A percentile compares a stretch with the other conserved stretches of the same genome.
Conservation (phyloP, 305 asterid genomes). For the Rubia occidens region DNA sequence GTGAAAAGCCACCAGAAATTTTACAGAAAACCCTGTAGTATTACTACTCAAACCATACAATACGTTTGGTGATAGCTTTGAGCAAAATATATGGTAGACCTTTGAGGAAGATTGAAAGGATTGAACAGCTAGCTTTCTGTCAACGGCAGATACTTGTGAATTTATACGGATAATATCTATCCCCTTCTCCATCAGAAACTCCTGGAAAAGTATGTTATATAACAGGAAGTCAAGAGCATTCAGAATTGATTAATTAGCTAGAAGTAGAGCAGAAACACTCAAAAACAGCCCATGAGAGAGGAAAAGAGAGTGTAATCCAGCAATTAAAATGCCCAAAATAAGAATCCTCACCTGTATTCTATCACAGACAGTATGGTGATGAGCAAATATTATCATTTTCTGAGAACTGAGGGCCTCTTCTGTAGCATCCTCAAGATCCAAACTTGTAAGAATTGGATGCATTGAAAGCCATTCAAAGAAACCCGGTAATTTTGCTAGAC, state of each 20-base stretch:
- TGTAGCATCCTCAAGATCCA: constrained; percentile 42
- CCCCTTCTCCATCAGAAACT: constrained; percentile 61
- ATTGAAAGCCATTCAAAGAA: constrained; percentile 88
- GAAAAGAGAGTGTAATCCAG: background rate
- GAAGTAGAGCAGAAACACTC: constrained; percentile 5
- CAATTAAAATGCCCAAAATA: constrained; percentile 7
- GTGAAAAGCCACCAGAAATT: background rate
- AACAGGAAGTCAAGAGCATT: background rate
- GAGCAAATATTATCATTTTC: constrained; percentile 95
- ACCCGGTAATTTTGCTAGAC: constrained; percentile 80
- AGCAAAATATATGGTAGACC: constrained; percentile 32
- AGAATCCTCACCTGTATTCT: constrained; percentile 60
- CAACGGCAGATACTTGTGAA: constrained; percentile 46
- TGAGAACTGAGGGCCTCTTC: constrained; percentile 50
- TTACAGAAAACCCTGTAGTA: background rate
- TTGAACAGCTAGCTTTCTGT: constrained; percentile 64
- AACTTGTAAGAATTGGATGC: constrained; percentile 70
- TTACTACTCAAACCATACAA: background rate
- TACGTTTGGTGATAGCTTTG: background rate
- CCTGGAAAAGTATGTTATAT: constrained; percentile 34
- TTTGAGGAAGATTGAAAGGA: constrained; percentile 67
- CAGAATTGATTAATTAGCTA: background rate
- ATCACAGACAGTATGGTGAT: constrained; percentile 90
- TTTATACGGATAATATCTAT: constrained; percentile 73
- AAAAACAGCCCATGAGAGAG: background rate